These are phyloP conservation scores for Gelatoporia subvermispora DNA, from an alignment of 768 basidiomycete species.

Conservation along the genomic window DNA sequence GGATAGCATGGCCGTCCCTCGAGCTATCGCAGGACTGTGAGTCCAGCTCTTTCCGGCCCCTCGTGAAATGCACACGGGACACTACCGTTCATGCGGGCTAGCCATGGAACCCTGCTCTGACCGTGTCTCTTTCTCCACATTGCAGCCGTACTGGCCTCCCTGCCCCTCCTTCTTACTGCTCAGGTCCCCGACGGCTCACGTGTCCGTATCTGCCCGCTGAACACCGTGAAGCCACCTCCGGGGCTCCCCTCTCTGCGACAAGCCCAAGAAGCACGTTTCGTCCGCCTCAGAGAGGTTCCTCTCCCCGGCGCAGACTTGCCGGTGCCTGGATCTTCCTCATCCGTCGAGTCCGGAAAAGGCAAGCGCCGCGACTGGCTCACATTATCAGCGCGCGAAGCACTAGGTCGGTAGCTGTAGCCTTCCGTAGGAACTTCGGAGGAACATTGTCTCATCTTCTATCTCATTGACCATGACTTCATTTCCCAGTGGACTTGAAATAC, in stretches of 20 bases:
- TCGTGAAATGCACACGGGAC: constrained; percentile 3
- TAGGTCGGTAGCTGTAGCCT: constrained; percentile 46
- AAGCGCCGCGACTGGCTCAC: constrained; percentile 63
- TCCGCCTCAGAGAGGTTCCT: constrained; percentile 48
- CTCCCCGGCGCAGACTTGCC: constrained; percentile 1
- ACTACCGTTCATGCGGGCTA: not conserved
- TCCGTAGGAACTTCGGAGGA: constrained; percentile 3
- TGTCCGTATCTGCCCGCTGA: constrained; percentile 41
- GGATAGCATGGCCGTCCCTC: constrained; percentile 71
- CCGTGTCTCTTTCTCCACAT: not conserved
- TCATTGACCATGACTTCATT: constrained; percentile 4
- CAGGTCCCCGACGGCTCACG: constrained; percentile 44
- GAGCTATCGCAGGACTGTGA: constrained; percentile 56
- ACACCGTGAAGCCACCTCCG: constrained; percentile 28
- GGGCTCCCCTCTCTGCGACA: constrained; percentile 48
- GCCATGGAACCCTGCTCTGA: not conserved
- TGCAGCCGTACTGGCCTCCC: constrained; percentile 52
- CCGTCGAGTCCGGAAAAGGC: constrained; percentile 16
- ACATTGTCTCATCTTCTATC: not conserved
- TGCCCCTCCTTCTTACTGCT: constrained; percentile 58
- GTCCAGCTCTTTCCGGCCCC: constrained; percentile 22
- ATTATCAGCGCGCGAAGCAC: constrained; percentile 58
- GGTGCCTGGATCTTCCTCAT: not conserved
- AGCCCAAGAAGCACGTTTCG: constrained; percentile 44
- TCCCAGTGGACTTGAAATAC: constrained; percentile 67